Base-by-base conservation (phyloP, 225 moss, liverwort and hornwort genomes). In the Rhytidiadelphus loreus region DNA sequence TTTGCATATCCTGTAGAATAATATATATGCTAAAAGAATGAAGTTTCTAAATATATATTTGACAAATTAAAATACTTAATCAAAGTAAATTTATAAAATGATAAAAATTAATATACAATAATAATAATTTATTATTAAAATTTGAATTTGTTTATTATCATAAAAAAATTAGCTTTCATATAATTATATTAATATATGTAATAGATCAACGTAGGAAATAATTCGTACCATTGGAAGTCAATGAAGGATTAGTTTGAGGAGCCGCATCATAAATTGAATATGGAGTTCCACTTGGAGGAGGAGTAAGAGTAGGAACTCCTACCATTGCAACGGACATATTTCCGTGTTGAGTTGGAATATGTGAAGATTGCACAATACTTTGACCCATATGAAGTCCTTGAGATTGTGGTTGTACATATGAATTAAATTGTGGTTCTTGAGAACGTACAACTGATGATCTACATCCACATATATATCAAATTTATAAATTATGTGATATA, bases 181-280 rank as follows among this genome's bases (percentile, higher is more conserved):
- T 53, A 12, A 30, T 48, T 11, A 35, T 6, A 56, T 78, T 6
- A 60, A 15, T 32, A 18, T 9, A 46, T 57, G 4, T 41, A 5
- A 29, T 9, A 9, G 22, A 13, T 26, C 2, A 55, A 41, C 77
- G 12, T 62, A 6, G 4, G 39, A 64, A 37, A 77, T 6, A 60
- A 28, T 29, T 13, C 71, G 59, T 88, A 94, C 94, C 90, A 77
- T 66, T 87, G 4, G 85, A 82, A 59, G 74, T 52, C 65, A 90
- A 33, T 11, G 91, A 84, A 52, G 85, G 60, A 83, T 81, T 91
- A 15, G 89, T 75, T 73, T 91, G 94, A 37, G 91, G 88, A 87
- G 83, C 91, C 0, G 92, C 92, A 53, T 94, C 94, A 87, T 92
- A 94, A 39, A 94, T 94, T 8, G 94, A 94, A 87, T 94, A 94